These are phyloP conservation scores for Colletotrichum endophyticum DNA, from an alignment of 2,329 filamentous ascomycete genomes.

Conservation along the genomic window DNA sequence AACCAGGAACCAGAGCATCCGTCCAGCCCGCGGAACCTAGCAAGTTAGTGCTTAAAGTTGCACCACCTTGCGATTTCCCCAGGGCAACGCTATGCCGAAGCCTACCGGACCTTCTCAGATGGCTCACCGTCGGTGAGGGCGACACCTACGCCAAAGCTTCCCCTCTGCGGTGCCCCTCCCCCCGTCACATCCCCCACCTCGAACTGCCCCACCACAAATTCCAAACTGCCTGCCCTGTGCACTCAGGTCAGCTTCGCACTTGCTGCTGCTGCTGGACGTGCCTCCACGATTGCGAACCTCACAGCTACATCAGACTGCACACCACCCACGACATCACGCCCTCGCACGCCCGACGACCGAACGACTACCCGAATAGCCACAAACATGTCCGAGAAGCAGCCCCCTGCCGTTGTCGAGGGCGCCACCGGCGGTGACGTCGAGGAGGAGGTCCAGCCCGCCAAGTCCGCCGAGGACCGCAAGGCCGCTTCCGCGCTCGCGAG, in stretches of 20 bases:
- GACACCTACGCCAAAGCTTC: neutral
- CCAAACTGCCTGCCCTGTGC: neutral
- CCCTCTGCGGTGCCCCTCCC: neutral
- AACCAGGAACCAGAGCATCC: slow-evolving; percentile 16
- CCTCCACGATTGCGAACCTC: neutral
- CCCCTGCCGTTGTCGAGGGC: slow-evolving; percentile 63
- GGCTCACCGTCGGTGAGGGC: slow-evolving; percentile 12
- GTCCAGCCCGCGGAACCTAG: neutral
- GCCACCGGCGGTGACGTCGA: slow-evolving; percentile 63
- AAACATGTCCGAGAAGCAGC: slow-evolving; percentile 67
- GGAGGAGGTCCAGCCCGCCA: slow-evolving; percentile 59
- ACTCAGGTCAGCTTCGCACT: neutral
- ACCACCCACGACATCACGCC: neutral
- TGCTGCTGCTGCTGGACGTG: neutral
- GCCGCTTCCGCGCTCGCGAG: slow-evolving; percentile 75
- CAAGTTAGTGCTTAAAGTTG: neutral
- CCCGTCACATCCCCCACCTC: slow-evolving; percentile 7
- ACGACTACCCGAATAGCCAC: neutral
- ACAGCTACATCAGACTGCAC: neutral
- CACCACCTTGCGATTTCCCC: neutral
- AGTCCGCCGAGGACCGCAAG: slow-evolving; percentile 78
- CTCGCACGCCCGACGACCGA: neutral
- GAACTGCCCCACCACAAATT: slow-evolving; percentile 11
- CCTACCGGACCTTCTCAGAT: slow-evolving; percentile 7
- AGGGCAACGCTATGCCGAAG: slow-evolving; percentile 12